Evolutionary conservation across 495 filamentous ascomycete genomes (phyloP).

Genomic region (Penicillium goetzii): DNA sequence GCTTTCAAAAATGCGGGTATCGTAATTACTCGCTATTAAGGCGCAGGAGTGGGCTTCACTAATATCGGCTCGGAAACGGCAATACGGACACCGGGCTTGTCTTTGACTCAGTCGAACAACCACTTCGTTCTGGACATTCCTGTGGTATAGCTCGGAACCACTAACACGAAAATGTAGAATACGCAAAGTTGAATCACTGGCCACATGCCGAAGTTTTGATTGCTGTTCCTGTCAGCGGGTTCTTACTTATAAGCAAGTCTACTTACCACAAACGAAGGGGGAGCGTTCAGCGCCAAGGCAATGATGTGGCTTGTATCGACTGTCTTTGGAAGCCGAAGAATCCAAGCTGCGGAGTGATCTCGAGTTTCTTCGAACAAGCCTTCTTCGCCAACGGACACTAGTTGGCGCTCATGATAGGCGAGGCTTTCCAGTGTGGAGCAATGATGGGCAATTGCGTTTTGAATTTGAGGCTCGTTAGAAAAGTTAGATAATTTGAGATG

Average conservation of each 20-base stretch:
- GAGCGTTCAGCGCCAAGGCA: slow-evolving; percentile 8
- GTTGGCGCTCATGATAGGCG: slow-evolving; percentile 16
- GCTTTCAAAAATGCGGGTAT: background rate
- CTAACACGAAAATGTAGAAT: no score
- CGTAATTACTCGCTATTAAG: background rate
- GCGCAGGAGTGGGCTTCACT: slow-evolving; percentile 1
- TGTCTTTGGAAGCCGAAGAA: background rate
- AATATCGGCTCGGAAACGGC: background rate
- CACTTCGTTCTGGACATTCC: background rate
- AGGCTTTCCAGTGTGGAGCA: slow-evolving; percentile 14
- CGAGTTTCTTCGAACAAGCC: slow-evolving; percentile 11
- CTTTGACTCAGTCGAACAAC: slow-evolving; percentile 1
- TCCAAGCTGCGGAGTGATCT: slow-evolving; percentile 11
- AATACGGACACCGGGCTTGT: no score
- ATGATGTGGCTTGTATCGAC: slow-evolving; percentile 3
- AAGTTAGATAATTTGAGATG: slow-evolving; percentile 18
- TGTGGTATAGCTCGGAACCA: no score
- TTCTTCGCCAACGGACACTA: slow-evolving; percentile 14
- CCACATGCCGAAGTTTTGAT: no score
- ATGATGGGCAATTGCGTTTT: slow-evolving; percentile 9
- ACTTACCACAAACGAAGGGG: no score
- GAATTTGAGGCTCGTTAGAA: background rate
- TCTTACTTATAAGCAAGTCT: no score
- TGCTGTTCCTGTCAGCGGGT: no score
- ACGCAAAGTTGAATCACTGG: no score